Conservation (phyloP, 768 basidiomycete genomes). For the Wakefieldia striispora region DNA sequence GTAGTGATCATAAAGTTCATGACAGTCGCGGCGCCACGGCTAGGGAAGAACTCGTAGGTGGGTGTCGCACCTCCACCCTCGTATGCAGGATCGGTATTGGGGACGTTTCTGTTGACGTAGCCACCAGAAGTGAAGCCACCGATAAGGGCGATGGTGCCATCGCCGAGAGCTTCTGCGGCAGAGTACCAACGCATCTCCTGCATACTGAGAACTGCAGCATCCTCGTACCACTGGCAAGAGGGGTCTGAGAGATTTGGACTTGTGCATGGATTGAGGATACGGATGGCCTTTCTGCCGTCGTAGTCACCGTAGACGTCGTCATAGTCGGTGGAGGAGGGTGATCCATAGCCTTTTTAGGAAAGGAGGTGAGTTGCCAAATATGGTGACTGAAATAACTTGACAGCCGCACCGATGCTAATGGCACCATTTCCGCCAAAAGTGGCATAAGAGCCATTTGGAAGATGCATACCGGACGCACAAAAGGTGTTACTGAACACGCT, state of each 20-base stretch:
- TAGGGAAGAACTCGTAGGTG: slow-evolving; percentile 80
- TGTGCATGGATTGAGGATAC: slow-evolving; percentile 74
- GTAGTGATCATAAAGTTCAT: slow-evolving; percentile 71
- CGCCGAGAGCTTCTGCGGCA: slow-evolving; percentile 62
- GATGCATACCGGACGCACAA: slow-evolving; percentile 78
- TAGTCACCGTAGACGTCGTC: slow-evolving; percentile 71
- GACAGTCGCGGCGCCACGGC: slow-evolving; percentile 43
- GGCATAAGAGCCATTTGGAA: slow-evolving; percentile 72
- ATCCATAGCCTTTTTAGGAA: slow-evolving; percentile 32
- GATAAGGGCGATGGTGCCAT: slow-evolving; percentile 76
- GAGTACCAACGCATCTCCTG: slow-evolving; percentile 73
- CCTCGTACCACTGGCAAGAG: slow-evolving; percentile 69
- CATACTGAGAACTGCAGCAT: slow-evolving; percentile 59
- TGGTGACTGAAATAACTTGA: background rate
- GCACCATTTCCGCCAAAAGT: slow-evolving; percentile 79
- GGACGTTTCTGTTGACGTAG: slow-evolving; percentile 71
- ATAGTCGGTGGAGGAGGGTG: slow-evolving; percentile 30
- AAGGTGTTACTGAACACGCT: slow-evolving; percentile 64
- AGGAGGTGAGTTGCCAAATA: slow-evolving; percentile 33
- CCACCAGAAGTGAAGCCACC: slow-evolving; percentile 76
- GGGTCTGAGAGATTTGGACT: slow-evolving; percentile 41
- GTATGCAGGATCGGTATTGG: slow-evolving; percentile 57
- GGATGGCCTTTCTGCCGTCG: slow-evolving; percentile 78
- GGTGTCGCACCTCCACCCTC: slow-evolving; percentile 70
- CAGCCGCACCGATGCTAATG: slow-evolving; percentile 42